Conservation (phyloP, 768 basidiomycete genomes). For the Tylopilus sp. region DNA sequence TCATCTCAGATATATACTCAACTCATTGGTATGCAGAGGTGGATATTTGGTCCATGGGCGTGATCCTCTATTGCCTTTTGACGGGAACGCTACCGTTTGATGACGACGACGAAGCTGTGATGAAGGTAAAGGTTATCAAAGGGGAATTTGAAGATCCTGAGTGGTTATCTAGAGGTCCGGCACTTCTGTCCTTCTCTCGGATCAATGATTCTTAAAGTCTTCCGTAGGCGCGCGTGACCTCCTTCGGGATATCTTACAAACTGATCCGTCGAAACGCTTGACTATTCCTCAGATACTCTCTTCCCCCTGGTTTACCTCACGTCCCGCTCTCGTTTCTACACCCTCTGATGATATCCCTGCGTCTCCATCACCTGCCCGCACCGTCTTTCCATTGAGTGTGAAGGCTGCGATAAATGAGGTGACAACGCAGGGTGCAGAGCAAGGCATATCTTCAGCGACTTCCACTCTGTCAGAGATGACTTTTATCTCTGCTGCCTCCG, state of each 20-base stretch:
- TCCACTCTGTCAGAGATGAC: constrained; percentile 42
- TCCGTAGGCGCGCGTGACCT: constrained; percentile 79
- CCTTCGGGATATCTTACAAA: constrained; percentile 70
- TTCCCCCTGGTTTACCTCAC: constrained; percentile 79
- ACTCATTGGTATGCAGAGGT: constrained; percentile 60
- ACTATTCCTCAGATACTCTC: constrained; percentile 81
- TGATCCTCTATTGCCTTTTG: constrained; percentile 86
- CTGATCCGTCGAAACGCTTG: constrained; percentile 71
- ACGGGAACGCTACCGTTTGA: constrained; percentile 90
- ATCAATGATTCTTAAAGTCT: constrained; percentile 3
- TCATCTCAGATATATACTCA: background rate
- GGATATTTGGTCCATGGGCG: constrained; percentile 91
- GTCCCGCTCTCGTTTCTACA: constrained; percentile 4
- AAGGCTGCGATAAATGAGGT: constrained; percentile 9
- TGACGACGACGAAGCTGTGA: constrained; percentile 80
- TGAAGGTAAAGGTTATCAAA: constrained; percentile 80
- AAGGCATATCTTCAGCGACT: constrained; percentile 45
- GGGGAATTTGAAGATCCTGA: constrained; percentile 89
- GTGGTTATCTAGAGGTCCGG: constrained; percentile 82
- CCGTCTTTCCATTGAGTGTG: constrained; percentile 29
- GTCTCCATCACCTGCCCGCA: constrained; percentile 32
- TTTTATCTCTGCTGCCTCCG: constrained; percentile 52
- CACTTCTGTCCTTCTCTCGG: constrained; percentile 9
- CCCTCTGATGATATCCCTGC: constrained; percentile 19
- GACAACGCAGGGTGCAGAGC: constrained; percentile 23